phyloP scores from a whole-genome alignment of 371 early-diverging fungal species.

The Mortierella sp. region DNA sequence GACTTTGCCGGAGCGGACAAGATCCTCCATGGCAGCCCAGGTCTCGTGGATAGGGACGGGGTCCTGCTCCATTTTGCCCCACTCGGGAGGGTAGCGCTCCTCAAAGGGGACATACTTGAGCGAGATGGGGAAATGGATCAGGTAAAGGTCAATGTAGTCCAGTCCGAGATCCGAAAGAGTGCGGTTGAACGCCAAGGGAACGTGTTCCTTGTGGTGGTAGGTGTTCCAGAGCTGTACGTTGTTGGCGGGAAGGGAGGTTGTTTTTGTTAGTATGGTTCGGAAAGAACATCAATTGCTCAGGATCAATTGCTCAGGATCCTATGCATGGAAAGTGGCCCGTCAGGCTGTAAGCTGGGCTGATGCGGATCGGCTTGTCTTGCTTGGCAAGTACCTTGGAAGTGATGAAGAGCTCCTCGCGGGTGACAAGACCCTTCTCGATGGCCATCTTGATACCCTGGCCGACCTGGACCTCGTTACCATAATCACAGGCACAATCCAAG shows the following conservation, averaged over 20 bases:
- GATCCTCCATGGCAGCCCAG: slow-evolving; percentile 63
- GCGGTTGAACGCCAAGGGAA: slow-evolving; percentile 57
- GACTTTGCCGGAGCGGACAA: slow-evolving; percentile 61
- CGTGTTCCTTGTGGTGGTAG: slow-evolving; percentile 55
- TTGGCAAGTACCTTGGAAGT: slow-evolving; percentile 77
- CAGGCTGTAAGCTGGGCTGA: not conserved
- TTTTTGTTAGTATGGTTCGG: not conserved
- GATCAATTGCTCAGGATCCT: not conserved
- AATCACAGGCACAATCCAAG: slow-evolving; percentile 58
- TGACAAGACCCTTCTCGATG: slow-evolving; percentile 69
- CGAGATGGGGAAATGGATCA: slow-evolving; percentile 80
- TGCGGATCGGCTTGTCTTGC: not conserved
- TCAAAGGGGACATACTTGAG: slow-evolving; percentile 57
- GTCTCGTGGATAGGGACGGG: slow-evolving; percentile 56
- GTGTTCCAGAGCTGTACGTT: slow-evolving; percentile 62
- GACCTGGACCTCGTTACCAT: slow-evolving; percentile 77
- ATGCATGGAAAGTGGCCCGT: not conserved
- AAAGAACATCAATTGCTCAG: not conserved
- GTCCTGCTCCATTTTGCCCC: slow-evolving; percentile 56
- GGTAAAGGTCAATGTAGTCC: slow-evolving; percentile 82
- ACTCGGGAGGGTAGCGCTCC: slow-evolving; percentile 50
- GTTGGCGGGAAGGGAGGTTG: not conserved
- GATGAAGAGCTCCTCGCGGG: slow-evolving; percentile 78
- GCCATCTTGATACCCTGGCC: slow-evolving; percentile 69
- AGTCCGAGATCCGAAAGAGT: slow-evolving; percentile 62